These are phyloP conservation scores for Dicorynia guianensis DNA, from an alignment of 306 rosid genomes.

Conservation along the genomic window DNA sequence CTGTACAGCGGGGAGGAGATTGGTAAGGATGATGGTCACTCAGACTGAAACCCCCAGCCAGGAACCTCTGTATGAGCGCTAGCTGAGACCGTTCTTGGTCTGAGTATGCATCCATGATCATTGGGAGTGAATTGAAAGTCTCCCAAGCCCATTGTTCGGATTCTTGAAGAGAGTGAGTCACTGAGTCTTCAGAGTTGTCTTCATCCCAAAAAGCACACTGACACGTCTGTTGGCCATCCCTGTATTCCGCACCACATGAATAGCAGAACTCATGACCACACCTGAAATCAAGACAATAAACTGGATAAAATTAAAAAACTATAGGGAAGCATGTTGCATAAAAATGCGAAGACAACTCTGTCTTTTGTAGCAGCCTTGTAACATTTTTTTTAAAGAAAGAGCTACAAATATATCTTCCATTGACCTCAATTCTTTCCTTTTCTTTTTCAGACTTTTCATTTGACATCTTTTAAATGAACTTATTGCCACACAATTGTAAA, in stretches of 20 bases:
- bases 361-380: too few relatives aligned
- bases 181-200: constrained; percentile 63
- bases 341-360: too few relatives aligned
- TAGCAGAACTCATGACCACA: constrained; percentile 92
- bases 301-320: neutral
- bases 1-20: constrained; percentile 91
- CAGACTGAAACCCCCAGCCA: constrained; percentile 84
- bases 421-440: too few relatives aligned
- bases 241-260: constrained; percentile 81
- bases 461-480: too few relatives aligned
- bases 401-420: too few relatives aligned
- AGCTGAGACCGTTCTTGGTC: constrained; percentile 94
- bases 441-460: too few relatives aligned
- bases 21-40: constrained; percentile 83
- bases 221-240: constrained; percentile 74
- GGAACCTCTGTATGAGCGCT: constrained; percentile 83
- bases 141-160: constrained; percentile 99
- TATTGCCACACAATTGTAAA: too few relatives aligned
- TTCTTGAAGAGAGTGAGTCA: constrained; percentile 79
- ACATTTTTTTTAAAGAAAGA: too few relatives aligned
- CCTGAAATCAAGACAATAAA: constrained; percentile 56
- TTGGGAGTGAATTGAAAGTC: constrained; percentile 84
- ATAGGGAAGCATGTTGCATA: neutral
- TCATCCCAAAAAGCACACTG: constrained; percentile 91
- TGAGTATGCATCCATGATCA: constrained; percentile 83